phyloP scores from a whole-genome alignment of 2,329 filamentous ascomycete genomes.

The Colletotrichum plurivorum region DNA sequence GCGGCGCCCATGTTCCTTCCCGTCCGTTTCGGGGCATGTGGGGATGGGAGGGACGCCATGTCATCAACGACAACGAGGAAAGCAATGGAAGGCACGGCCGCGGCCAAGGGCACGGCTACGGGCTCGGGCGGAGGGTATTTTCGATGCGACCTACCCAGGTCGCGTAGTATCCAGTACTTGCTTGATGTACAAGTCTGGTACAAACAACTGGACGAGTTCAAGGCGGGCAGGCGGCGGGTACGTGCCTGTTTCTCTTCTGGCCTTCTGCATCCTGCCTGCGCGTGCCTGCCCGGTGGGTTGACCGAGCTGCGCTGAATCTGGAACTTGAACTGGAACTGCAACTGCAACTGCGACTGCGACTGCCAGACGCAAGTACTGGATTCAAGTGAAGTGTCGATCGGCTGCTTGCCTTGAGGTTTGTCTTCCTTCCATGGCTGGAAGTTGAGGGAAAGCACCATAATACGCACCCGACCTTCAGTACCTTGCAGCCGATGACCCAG shows the following conservation, averaged over 20 bases:
- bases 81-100: background rate
- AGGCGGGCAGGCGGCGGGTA: background rate
- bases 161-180: too few relatives aligned
- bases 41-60: constrained; percentile 13
- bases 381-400: too few relatives aligned
- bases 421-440: too few relatives aligned
- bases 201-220: background rate
- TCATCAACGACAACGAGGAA: constrained; percentile 1
- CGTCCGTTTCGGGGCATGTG: constrained; percentile 39
- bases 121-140: background rate
- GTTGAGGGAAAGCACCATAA: too few relatives aligned
- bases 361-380: too few relatives aligned
- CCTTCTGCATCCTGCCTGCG: background rate
- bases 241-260: background rate
- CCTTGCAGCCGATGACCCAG: too few relatives aligned
- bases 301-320: constrained; percentile 23
- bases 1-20: constrained; percentile 24
- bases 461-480: too few relatives aligned
- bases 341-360: constrained; percentile 7
- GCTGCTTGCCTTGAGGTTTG: too few relatives aligned
- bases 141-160: too few relatives aligned
- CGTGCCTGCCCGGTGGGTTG: constrained; percentile 3
- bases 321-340: constrained; percentile 15
- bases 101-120: background rate
- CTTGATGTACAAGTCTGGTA: too few relatives aligned